These are phyloP conservation scores for Prunus mongolica DNA, from an alignment of 306 rosid genomes.

Conservation along the genomic window DNA sequence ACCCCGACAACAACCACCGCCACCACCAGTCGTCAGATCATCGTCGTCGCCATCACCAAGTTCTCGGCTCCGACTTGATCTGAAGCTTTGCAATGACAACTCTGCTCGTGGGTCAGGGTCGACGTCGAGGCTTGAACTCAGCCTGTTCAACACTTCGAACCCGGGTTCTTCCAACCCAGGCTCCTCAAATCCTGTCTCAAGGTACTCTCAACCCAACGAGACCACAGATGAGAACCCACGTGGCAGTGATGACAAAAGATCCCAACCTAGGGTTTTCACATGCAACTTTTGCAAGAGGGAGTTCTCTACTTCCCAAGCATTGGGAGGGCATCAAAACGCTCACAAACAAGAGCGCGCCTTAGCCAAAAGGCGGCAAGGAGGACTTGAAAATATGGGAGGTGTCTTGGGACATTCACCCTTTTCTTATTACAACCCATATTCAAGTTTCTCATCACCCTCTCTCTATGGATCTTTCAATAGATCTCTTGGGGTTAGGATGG, in stretches of 20 bases:
- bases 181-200: not conserved
- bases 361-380: constrained; percentile 66
- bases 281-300: constrained; percentile 69
- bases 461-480: constrained; percentile 31
- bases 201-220: not conserved
- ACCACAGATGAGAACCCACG: not conserved
- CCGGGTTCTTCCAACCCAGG: constrained; percentile 8
- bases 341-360: constrained; percentile 74
- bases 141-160: constrained; percentile 25
- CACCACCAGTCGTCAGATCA: not conserved
- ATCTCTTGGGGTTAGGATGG: constrained; percentile 53
- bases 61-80: constrained; percentile 25
- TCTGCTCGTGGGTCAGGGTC: not conserved
- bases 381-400: constrained; percentile 18
- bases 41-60: not conserved
- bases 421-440: constrained; percentile 36
- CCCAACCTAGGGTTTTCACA: constrained; percentile 35
- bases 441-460: constrained; percentile 18
- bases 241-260: not conserved
- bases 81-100: constrained; percentile 27
- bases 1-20: not conserved
- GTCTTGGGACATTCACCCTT: constrained; percentile 18
- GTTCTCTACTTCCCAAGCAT: constrained; percentile 72
- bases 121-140: constrained; percentile 19
- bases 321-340: constrained; percentile 88